These are phyloP conservation scores for Coemansia reversa DNA, from an alignment of 192 early-diverging fungal species.

Conservation along the genomic window DNA sequence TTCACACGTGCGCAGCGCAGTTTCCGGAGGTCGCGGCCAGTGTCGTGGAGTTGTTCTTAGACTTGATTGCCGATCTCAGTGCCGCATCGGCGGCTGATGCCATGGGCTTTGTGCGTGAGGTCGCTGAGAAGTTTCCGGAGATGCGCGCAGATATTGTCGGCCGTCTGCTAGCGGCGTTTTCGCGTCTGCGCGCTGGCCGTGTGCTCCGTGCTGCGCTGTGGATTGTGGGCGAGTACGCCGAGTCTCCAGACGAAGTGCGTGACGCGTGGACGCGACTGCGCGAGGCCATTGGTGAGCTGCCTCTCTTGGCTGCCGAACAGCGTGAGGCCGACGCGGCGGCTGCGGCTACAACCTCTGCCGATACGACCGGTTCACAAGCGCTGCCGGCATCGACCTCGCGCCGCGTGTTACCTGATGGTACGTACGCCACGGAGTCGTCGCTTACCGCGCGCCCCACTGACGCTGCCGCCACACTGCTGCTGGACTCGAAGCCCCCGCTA, in stretches of 20 bases:
- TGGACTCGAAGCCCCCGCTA: constrained; percentile 43
- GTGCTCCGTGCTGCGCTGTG: constrained; percentile 96
- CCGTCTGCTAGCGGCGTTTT: constrained; percentile 78
- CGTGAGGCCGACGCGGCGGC: constrained; percentile 71
- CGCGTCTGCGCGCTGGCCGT: constrained; percentile 86
- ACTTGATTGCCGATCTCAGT: constrained; percentile 89
- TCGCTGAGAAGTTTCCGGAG: constrained; percentile 93
- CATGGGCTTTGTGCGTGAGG: constrained; percentile 95
- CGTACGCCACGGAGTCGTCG: constrained; percentile 95
- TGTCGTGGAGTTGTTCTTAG: constrained; percentile 91
- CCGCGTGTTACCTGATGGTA: constrained; percentile 92
- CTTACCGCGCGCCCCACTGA: constrained; percentile 59
- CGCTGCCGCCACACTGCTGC: constrained; percentile 52
- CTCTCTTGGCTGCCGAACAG: constrained; percentile 92
- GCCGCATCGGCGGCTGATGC: constrained; percentile 84
- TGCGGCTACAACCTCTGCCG: constrained; percentile 52
- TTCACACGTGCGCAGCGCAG: constrained; percentile 92
- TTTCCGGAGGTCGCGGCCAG: constrained; percentile 96
- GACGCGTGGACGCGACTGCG: constrained; percentile 80
- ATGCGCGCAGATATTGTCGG: constrained; percentile 82
- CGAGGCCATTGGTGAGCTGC: constrained; percentile 84
- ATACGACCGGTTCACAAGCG: constrained; percentile 37
- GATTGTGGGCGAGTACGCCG: constrained; percentile 97
- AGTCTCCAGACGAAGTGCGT: constrained; percentile 76
- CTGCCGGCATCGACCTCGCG: constrained; percentile 45